phyloP scores from a whole-genome alignment of 2,329 filamentous ascomycete species.

The Colletotrichum sp. region DNA sequence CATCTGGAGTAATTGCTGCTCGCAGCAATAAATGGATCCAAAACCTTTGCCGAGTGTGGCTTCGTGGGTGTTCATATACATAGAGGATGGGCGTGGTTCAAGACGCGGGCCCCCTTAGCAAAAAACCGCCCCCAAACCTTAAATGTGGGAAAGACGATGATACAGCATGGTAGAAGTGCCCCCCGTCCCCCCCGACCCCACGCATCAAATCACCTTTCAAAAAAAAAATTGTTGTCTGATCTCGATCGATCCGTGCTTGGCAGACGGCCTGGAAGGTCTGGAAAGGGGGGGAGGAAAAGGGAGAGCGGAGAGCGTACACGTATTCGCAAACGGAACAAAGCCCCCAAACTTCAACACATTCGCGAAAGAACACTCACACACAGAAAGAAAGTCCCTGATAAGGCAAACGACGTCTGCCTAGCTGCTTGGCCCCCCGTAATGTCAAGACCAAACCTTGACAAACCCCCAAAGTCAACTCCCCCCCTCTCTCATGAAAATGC shows the following conservation, averaged over 20 bases:
- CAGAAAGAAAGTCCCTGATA: too few species aligned
- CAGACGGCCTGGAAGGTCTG: background rate
- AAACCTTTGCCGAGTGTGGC: background rate
- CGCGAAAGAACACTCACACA: background rate
- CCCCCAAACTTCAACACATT: background rate
- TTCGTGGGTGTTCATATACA: background rate
- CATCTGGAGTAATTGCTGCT: background rate
- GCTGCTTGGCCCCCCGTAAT: background rate
- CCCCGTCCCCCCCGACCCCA: background rate
- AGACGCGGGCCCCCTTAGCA: background rate
- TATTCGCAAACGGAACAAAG: conserved; percentile 9
- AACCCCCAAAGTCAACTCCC: background rate
- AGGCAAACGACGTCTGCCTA: background rate
- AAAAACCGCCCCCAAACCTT: background rate
- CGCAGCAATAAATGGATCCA: background rate
- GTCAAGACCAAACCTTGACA: background rate
- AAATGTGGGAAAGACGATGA: background rate
- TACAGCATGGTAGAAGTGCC: background rate
- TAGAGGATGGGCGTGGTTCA: background rate
- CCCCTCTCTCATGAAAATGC: background rate
- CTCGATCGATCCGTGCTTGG: background rate
- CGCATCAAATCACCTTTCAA: background rate
- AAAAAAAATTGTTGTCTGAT: background rate
- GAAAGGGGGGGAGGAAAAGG: background rate
- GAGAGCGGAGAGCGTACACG: background rate